Evolutionary conservation across 129 eudicot genomes (phyloP), one percentile per base, ranked within the genome.

Genomic region (Oenanthe sinensis): DNA sequence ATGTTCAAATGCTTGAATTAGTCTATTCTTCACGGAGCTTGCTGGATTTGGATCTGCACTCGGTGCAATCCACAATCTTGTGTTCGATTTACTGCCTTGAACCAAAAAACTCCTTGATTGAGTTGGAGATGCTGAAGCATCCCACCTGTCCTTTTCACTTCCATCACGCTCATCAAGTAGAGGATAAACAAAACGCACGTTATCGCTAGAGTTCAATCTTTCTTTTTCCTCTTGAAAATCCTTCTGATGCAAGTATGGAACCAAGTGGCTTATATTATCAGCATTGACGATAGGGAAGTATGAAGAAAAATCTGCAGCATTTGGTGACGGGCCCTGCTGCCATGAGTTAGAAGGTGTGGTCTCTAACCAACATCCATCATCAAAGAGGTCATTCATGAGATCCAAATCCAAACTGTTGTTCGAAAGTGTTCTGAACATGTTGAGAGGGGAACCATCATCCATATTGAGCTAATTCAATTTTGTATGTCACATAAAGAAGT

Each of bases 291-390:
- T 1, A 52, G 80, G 82, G 48, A 67, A 45, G 74, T 16, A 17
- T 6, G 81, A 77, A 43, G 84, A 69, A 26, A 69, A 77, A 75
- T 74, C 69, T 50, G 79, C 52, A 80, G 77, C 58, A 42, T 73
- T 44, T 39, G 84, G 63, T 68, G 84, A 76, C 2, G 85, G 71
- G 71, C 69, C 63, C 39, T 82, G 78, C 70, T 84, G 85, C 83
- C 80, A 79, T 22, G 75, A 78, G 73, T 76, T 79, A 52, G 87
- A 87, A 49, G 75, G 58, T 55, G 84, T 70, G 43, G 91, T 77
- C 74, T 88, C 89, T 81, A 88, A 79, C 91, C 91, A 85, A 78
- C 81, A 85, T 58, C 91, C 91, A 42, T 85, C 89, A 42, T 79
- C 80, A n/a, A 85, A 60, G 84, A 85, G 87, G 22, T 81, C 82